Percentiles rank a stretch among this genome's conserved stretches.
phyloP scores from a whole-genome alignment of 257 asterid species.

The Cordia subcordata region DNA sequence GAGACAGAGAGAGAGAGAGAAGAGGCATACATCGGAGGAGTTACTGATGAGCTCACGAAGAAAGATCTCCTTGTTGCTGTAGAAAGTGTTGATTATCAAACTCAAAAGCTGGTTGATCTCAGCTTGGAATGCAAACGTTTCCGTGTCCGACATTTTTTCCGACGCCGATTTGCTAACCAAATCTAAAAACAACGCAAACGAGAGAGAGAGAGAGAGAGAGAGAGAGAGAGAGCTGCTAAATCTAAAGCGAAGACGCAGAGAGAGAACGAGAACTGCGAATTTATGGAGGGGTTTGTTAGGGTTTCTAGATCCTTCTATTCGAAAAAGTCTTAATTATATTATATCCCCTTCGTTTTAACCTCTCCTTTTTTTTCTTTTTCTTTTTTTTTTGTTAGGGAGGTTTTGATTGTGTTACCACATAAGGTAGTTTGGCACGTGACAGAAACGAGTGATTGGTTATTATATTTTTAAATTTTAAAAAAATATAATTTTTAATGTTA shows the following conservation, averaged over 20 bases:
- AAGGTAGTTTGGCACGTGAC: neutral
- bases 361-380: neutral
- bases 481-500: too few species aligned
- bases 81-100: slow-evolving; percentile 53
- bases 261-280: neutral
- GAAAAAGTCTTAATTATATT: neutral
- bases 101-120: slow-evolving; percentile 54
- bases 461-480: too few species aligned
- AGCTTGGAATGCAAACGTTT: slow-evolving; percentile 61
- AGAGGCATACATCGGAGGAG: slow-evolving; percentile 46
- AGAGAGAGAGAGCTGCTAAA: too few species aligned
- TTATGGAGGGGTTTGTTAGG: neutral
- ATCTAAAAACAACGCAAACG: too few species aligned
- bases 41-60: slow-evolving; percentile 55
- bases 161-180: neutral
- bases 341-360: too few species aligned
- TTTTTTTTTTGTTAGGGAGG: neutral
- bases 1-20: neutral
- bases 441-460: too few species aligned
- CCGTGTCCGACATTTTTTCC: slow-evolving; percentile 33
- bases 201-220: neutral
- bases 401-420: neutral
- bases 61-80: slow-evolving; percentile 58
- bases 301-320: neutral
- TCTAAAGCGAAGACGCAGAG: neutral